Evolutionary conservation across 1,284 basidiomycete genomes (phyloP).

Genomic region (Melampsora larici-populina): DNA sequence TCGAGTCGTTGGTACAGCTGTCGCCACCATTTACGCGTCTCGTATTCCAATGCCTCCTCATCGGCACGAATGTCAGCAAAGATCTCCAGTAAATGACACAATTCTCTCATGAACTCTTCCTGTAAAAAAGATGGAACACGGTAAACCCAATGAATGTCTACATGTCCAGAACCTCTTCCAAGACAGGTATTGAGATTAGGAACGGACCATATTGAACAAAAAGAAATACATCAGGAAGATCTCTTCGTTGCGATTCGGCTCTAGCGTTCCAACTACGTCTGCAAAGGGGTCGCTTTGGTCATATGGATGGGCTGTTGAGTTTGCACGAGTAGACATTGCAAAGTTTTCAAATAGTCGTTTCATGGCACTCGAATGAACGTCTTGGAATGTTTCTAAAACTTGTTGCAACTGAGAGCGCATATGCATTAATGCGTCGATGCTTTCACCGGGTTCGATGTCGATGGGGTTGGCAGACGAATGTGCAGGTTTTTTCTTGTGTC

Average conservation of each 20-base stretch:
- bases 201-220: conserved; percentile 39
- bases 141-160: conserved; percentile 67
- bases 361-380: conserved; percentile 26
- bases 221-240: conserved; percentile 41
- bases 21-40: conserved; percentile 16
- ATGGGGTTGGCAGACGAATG: background rate
- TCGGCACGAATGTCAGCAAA: conserved; percentile 48
- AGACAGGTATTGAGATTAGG: background rate
- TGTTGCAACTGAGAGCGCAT: conserved; percentile 20
- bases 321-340: background rate
- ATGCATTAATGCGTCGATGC: conserved; percentile 21
- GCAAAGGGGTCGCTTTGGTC: background rate
- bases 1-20: conserved; percentile 8
- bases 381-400: conserved; percentile 28
- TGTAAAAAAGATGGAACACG: conserved; percentile 65
- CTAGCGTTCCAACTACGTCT: background rate
- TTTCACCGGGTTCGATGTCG: conserved; percentile 18
- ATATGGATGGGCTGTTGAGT: background rate
- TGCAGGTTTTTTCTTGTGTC: background rate
- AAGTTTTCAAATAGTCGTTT: conserved; percentile 32
- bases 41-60: conserved; percentile 43
- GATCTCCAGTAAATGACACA: conserved; percentile 74
- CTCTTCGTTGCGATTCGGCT: conserved; percentile 29
- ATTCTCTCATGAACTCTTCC: conserved; percentile 81
- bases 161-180: conserved; percentile 48